Conservation (phyloP, 495 filamentous ascomycete genomes). For the Penicillium samsonianum region DNA sequence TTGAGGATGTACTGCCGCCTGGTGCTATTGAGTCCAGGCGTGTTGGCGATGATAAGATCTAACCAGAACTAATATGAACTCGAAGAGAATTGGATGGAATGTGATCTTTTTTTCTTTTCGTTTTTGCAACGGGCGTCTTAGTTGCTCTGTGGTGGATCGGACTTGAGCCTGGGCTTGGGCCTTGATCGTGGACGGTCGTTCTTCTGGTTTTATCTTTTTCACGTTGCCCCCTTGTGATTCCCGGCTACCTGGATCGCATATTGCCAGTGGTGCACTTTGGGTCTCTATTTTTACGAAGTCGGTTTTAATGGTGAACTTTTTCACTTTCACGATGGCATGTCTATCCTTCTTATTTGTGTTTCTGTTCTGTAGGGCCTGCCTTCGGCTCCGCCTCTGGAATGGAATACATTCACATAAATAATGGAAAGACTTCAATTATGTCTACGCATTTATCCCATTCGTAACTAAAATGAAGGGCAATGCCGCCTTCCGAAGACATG, state of each 20-base stretch:
- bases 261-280: neutral
- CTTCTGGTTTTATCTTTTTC: neutral
- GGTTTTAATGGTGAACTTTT: neutral
- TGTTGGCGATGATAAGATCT: constrained; percentile 16
- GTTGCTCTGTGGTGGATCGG: neutral
- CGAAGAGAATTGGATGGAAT: neutral
- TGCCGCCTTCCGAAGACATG: no score
- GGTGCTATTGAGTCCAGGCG: constrained; percentile 19
- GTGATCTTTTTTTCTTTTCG: neutral
- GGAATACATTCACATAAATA: neutral
- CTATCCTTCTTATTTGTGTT: neutral
- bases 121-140: neutral
- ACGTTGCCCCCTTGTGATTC: neutral
- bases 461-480: no score
- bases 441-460: neutral
- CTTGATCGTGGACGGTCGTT: neutral
- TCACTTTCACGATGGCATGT: constrained; percentile 1
- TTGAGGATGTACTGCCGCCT: constrained; percentile 58
- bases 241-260: neutral
- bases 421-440: neutral
- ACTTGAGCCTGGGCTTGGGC: neutral
- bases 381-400: neutral
- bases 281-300: constrained; percentile 1
- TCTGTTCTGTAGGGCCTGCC: neutral
- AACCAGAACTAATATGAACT: neutral